A percentile compares a stretch with the other conserved stretches of the same genome.
Evolutionary conservation across 192 early-diverging fungal genomes (phyloP).

Genomic region (Umbelopsis ramanniana): DNA sequence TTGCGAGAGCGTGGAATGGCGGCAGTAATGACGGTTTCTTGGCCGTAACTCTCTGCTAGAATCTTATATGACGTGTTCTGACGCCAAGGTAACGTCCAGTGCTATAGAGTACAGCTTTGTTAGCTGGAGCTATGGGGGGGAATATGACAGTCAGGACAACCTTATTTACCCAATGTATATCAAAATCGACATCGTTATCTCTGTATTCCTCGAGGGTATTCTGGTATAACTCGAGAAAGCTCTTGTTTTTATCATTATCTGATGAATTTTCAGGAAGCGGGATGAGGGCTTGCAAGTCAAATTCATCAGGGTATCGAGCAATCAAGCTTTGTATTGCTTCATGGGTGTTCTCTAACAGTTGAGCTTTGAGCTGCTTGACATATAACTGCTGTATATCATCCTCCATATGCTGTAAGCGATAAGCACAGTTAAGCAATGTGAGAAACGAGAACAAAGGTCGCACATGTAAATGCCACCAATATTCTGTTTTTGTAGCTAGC

Average conservation of each 20-base stretch:
- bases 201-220: slow-evolving; percentile 23
- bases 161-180: slow-evolving; percentile 40
- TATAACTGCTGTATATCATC: slow-evolving; percentile 31
- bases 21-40: slow-evolving; percentile 29
- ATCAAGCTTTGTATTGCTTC: slow-evolving; percentile 25
- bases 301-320: slow-evolving; percentile 25
- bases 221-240: slow-evolving; percentile 29
- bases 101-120: slow-evolving; percentile 10
- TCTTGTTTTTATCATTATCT: not conserved
- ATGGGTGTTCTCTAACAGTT: slow-evolving; percentile 29
- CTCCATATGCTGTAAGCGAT: slow-evolving; percentile 22
- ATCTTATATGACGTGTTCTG: slow-evolving; percentile 34
- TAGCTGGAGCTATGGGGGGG: not conserved
- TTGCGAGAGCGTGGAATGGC: slow-evolving; percentile 28
- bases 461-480: not conserved
- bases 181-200: slow-evolving; percentile 29
- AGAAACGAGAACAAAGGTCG: not conserved
- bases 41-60: slow-evolving; percentile 26
- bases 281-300: slow-evolving; percentile 31
- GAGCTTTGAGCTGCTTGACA: slow-evolving; percentile 27
- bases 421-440: not conserved
- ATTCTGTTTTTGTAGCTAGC: not conserved
- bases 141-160: too few species aligned
- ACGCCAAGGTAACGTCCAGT: slow-evolving; percentile 35
- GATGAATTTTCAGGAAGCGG: not conserved